These are phyloP conservation scores for Trichoderma gracile DNA, from an alignment of 2,329 filamentous ascomycete genomes.

Conservation along the genomic window DNA sequence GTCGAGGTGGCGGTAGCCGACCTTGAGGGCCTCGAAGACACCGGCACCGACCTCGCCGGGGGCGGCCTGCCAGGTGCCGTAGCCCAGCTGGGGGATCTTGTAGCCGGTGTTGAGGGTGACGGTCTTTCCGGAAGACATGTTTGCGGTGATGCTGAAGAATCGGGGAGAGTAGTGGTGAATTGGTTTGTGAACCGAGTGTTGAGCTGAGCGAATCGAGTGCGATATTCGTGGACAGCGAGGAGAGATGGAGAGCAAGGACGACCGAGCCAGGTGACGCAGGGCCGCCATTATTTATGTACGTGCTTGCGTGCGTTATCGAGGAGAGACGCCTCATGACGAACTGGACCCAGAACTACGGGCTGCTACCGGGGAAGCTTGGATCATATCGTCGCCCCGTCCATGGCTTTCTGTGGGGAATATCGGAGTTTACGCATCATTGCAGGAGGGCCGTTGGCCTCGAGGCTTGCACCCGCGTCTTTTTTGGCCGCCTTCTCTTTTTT, in stretches of 20 bases:
- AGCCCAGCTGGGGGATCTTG: slow-evolving; percentile 62
- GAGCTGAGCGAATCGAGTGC: slow-evolving; percentile 9
- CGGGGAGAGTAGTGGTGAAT: neutral
- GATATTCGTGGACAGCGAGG: neutral
- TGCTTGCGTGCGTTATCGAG: no score
- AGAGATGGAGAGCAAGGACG: slow-evolving; percentile 17
- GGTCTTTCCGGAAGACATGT: slow-evolving; percentile 59
- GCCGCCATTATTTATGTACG: slow-evolving; percentile 18
- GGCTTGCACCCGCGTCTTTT: neutral
- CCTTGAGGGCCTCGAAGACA: slow-evolving; percentile 63
- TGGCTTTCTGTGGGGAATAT: slow-evolving; percentile 21
- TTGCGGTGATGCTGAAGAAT: slow-evolving; percentile 16
- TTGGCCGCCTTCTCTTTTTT: no score
- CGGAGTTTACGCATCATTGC: slow-evolving; percentile 8
- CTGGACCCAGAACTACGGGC: neutral
- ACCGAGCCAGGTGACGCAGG: slow-evolving; percentile 5
- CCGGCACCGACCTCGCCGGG: slow-evolving; percentile 65
- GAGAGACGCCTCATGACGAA: no score
- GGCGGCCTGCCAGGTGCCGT: slow-evolving; percentile 67
- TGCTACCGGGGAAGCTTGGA: slow-evolving; percentile 14
- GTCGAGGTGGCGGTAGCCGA: slow-evolving; percentile 65
- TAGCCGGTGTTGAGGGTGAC: slow-evolving; percentile 64
- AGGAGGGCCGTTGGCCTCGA: neutral
- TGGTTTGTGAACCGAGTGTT: neutral
- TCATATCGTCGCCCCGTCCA: slow-evolving; percentile 14